Conservation (phyloP, 2,329 filamentous ascomycete genomes). For the Trichoderma gracile region DNA sequence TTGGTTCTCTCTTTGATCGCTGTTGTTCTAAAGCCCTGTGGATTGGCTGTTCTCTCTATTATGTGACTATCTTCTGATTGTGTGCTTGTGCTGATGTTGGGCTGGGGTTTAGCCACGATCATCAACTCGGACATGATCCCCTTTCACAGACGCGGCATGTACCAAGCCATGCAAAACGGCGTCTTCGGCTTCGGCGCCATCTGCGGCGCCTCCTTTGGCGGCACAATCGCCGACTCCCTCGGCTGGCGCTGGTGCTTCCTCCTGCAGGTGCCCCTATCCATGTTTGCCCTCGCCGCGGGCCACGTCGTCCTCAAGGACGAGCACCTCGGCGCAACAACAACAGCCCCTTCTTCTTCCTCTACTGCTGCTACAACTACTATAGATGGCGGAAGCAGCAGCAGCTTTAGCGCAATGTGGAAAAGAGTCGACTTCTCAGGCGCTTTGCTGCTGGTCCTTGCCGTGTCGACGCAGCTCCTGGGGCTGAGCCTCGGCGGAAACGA, state of each 20-base stretch:
- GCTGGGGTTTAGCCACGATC: constrained; percentile 43
- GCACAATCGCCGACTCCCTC: constrained; percentile 62
- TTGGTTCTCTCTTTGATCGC: no score
- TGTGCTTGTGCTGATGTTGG: not conserved
- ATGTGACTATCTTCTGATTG: no score
- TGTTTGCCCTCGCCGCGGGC: constrained; percentile 55
- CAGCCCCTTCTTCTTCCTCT: constrained; percentile 5
- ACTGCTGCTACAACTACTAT: no score
- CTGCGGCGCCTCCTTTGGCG: constrained; percentile 64
- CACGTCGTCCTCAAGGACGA: constrained; percentile 48
- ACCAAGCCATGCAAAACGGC: constrained; percentile 62
- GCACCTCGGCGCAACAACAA: constrained; percentile 9
- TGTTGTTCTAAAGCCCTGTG: no score
- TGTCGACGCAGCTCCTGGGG: constrained; percentile 58
- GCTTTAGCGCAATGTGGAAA: constrained; percentile 48
- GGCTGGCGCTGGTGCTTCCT: constrained; percentile 70
- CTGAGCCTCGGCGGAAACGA: constrained; percentile 59
- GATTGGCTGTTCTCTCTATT: no score
- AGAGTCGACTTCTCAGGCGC: constrained; percentile 61
- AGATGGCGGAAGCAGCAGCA: constrained; percentile 20
- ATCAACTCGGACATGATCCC: constrained; percentile 66
- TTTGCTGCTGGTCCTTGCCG: constrained; percentile 56
- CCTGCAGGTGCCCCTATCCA: constrained; percentile 61
- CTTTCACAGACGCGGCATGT: constrained; percentile 56
- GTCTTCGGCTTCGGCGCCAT: constrained; percentile 64